Evolutionary conservation across 768 basidiomycete genomes (phyloP), one percentile per base, ranked within the genome.

Genomic region (Termitomyces sp.): DNA sequence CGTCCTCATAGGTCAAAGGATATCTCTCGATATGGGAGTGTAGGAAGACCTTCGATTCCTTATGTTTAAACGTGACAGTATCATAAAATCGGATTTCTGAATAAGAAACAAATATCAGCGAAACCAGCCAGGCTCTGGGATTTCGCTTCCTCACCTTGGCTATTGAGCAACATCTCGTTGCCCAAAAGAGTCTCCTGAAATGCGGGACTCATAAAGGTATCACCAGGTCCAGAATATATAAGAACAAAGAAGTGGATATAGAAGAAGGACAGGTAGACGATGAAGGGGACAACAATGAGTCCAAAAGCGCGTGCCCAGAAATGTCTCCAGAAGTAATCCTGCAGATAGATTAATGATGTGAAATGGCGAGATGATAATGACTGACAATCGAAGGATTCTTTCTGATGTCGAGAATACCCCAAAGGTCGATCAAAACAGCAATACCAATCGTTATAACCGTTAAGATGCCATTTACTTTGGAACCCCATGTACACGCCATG

Each of bases 171-270:
- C 73, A 99, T 79, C 67, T 98, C 95, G 65, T 97, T 99, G 33
- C 94, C 95, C 22, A 79, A 73, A 53, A 99, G 78, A 18, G 95
- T 97, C 75, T 98, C 95, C 74, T 99, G 97, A 85, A 99, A 99
- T 5, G 87, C 88, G 6, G 97, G 95, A 69, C 91, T 94, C 97
- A 98, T 98, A 78, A 98, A 99, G 41, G 81, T 79, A 68, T 98
- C 97, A 6, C 97, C 97, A 34, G 95, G 83, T 27, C 97, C 97
- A 12, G 95, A 95, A 63, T 87, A 81, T 8, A 78, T 90, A 63
- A 98, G 85, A 62, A 98, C 80, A 30, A 88, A 78, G 68, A 99
- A 96, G 72, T 99, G 97, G 27, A 97, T 75, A 75, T 90, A 99
- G 81, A 99, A 99, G 81, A 96, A 93, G 16, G 89, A 88, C 3